These are phyloP conservation scores for Pseudogymnoascus destructans DNA, from an alignment of 2,329 filamentous ascomycete genomes.

Conservation along the genomic window DNA sequence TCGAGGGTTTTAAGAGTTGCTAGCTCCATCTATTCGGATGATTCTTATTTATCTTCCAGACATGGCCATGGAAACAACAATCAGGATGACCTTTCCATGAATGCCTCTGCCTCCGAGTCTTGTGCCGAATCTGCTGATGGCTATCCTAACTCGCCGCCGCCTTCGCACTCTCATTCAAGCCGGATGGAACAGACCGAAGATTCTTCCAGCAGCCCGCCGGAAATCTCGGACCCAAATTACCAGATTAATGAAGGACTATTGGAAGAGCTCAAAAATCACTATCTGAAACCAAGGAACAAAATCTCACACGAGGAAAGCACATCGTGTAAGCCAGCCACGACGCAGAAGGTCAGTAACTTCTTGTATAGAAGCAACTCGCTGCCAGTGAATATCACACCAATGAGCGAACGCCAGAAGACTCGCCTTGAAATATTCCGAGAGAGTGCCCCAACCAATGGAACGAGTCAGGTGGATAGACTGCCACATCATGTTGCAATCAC, in stretches of 20 bases:
- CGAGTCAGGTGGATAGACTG: not conserved
- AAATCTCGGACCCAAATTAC: not conserved
- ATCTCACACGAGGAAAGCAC: not conserved
- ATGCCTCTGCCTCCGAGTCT: not conserved
- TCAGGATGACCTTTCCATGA: not conserved
- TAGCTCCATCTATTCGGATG: not conserved
- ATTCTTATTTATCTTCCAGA: not conserved
- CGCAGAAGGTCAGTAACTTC: not conserved
- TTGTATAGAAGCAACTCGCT: slow-evolving; percentile 3
- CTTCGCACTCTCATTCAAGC: not conserved
- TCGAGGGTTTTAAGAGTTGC: not conserved
- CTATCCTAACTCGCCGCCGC: not conserved
- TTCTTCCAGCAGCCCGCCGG: not conserved
- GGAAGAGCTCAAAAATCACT: not conserved
- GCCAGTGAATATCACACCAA: slow-evolving; percentile 3
- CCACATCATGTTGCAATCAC: slow-evolving; percentile 4
- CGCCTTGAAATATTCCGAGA: slow-evolving; percentile 5
- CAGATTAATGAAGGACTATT: not conserved
- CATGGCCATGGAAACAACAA: not conserved
- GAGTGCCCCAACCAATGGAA: not conserved
- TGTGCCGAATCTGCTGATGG: not conserved
- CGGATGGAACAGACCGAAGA: not conserved
- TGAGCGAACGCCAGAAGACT: slow-evolving; percentile 4
- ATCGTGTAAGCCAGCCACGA: not conserved
- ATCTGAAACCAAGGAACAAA: not conserved